Conservation (phyloP, 2,329 filamentous ascomycete genomes). For the Byssothecium circinans region DNA sequence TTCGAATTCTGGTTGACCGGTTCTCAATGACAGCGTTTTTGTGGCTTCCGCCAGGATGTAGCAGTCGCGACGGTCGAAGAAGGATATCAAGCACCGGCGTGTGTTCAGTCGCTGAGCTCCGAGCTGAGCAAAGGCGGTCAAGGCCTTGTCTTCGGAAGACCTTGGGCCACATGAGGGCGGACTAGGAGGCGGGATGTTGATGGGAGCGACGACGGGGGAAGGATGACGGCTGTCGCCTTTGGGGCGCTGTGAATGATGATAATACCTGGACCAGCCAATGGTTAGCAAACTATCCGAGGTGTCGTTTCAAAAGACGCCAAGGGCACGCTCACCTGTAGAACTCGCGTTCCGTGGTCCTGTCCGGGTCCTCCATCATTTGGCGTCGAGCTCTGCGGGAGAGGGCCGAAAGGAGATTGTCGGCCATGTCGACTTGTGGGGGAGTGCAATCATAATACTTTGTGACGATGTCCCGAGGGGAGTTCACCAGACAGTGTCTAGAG, state of each 20-base stretch:
- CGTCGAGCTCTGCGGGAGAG: slow-evolving; percentile 15
- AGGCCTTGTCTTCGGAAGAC: slow-evolving; percentile 37
- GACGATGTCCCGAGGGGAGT: background rate
- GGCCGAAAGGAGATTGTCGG: slow-evolving; percentile 10
- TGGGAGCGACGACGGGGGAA: slow-evolving; percentile 16
- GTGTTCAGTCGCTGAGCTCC: slow-evolving; percentile 43
- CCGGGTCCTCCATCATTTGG: slow-evolving; percentile 29
- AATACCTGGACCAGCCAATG: slow-evolving; percentile 25
- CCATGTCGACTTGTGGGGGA: slow-evolving; percentile 5
- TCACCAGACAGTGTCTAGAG: background rate
- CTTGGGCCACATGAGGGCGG: slow-evolving; percentile 6
- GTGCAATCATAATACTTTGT: background rate
- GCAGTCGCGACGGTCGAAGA: slow-evolving; percentile 43
- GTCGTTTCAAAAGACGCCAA: too few species aligned
- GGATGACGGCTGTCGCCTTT: slow-evolving; percentile 21
- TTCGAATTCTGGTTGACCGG: slow-evolving; percentile 26
- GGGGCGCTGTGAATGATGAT: slow-evolving; percentile 26
- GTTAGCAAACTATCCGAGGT: background rate
- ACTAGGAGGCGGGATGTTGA: slow-evolving; percentile 12
- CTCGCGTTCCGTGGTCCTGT: slow-evolving; percentile 36
- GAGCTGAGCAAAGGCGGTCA: slow-evolving; percentile 43
- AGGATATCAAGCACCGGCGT: slow-evolving; percentile 41
- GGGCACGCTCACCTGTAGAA: slow-evolving; percentile 34
- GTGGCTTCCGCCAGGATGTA: slow-evolving; percentile 43
- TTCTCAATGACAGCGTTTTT: slow-evolving; percentile 30